phyloP scores from a whole-genome alignment of 1,284 basidiomycete species.

The Boletus semigastroideus region DNA sequence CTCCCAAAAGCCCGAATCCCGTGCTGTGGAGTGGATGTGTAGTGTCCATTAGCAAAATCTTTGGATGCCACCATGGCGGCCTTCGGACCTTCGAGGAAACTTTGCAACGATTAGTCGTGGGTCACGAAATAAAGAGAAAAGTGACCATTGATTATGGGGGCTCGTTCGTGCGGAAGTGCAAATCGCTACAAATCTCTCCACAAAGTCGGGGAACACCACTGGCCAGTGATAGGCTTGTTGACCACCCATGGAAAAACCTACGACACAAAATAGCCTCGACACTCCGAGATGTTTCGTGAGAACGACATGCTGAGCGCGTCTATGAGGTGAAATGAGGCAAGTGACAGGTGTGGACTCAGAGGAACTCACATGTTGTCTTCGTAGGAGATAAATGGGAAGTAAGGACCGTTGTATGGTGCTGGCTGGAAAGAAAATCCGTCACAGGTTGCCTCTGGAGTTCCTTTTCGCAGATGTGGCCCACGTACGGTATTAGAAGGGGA shows the following conservation, averaged over 20 bases:
- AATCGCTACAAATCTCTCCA: constrained; percentile 38
- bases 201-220: constrained; percentile 36
- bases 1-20: constrained; percentile 38
- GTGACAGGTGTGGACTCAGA: neutral
- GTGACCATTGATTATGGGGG: constrained; percentile 39
- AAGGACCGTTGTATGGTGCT: constrained; percentile 41
- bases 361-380: constrained; percentile 55
- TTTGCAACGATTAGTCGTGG: constrained; percentile 13
- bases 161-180: constrained; percentile 40
- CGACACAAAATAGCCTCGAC: constrained; percentile 47
- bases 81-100: constrained; percentile 42
- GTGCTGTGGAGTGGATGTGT: constrained; percentile 31
- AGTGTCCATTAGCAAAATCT: constrained; percentile 39
- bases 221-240: constrained; percentile 45
- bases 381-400: constrained; percentile 45
- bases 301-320: constrained; percentile 56
- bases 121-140: neutral
- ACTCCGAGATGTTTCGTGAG: constrained; percentile 50
- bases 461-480: neutral
- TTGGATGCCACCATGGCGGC: constrained; percentile 37
- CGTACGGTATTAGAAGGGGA: constrained; percentile 61
- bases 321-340: constrained; percentile 18
- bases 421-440: constrained; percentile 26
- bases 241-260: constrained; percentile 65
- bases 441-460: neutral